These are phyloP conservation scores for Leishmania major DNA, from an alignment of 208 protist genomes.

Conservation along the genomic window DNA sequence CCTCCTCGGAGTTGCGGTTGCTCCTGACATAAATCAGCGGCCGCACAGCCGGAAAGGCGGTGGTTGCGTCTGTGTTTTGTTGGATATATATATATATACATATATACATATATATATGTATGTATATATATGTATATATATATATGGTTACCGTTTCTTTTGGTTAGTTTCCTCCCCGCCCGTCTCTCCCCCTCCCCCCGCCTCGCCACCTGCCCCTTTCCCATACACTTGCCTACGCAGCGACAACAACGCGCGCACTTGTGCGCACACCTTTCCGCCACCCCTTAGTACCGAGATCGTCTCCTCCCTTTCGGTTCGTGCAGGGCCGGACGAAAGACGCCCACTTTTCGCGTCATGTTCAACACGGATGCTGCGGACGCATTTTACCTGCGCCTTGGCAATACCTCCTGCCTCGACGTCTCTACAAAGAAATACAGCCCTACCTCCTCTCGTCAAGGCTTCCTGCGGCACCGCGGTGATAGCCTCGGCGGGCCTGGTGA, in stretches of 20 bases:
- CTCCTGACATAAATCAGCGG: not conserved
- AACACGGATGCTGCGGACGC: conserved; percentile 36
- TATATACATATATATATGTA: too few species aligned
- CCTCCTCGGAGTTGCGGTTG: not conserved
- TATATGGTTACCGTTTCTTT: not conserved
- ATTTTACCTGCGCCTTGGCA: conserved; percentile 25
- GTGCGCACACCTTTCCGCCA: not conserved
- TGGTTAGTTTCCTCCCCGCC: too few species aligned
- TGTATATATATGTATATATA: too few species aligned
- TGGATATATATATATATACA: too few species aligned
- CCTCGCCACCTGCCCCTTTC: not conserved
- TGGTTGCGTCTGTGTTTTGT: not conserved
- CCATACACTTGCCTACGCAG: not conserved
- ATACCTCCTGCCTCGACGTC: conserved; percentile 12
- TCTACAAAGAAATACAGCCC: not conserved
- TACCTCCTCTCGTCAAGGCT: not conserved
- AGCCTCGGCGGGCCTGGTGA: not conserved
- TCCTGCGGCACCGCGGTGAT: too few species aligned
- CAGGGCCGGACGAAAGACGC: not conserved
- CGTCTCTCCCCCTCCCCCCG: not conserved
- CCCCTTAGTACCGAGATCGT: not conserved
- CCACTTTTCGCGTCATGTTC: conserved; percentile 19
- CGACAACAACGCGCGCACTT: not conserved
- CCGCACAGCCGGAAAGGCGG: not conserved
- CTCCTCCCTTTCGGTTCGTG: not conserved